phyloP scores from a whole-genome alignment of 2,329 filamentous ascomycete species.

The Epichloe brachyelytri region DNA sequence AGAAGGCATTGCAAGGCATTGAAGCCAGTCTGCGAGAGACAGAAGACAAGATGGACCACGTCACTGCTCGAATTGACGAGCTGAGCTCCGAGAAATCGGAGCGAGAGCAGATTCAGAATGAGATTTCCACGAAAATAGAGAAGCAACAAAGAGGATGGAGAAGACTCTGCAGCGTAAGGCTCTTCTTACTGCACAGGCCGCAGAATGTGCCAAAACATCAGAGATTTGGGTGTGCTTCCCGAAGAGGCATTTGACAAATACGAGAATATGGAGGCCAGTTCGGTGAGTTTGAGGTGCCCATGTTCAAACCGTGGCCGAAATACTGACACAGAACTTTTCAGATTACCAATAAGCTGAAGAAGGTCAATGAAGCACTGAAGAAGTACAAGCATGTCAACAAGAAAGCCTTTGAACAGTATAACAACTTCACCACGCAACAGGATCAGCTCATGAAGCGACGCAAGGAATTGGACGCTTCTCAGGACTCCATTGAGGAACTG shows the following conservation, averaged over 20 bases:
- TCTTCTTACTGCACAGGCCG: constrained; percentile 60
- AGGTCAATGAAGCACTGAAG: constrained; percentile 84
- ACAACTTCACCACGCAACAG: constrained; percentile 86
- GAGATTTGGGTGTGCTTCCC: constrained; percentile 82
- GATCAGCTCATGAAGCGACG: constrained; percentile 76
- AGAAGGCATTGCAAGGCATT: constrained; percentile 53
- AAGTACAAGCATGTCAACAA: constrained; percentile 99
- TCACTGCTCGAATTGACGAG: constrained; percentile 37
- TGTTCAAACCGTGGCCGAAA: background rate
- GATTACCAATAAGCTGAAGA: constrained; percentile 62
- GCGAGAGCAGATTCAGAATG: constrained; percentile 60
- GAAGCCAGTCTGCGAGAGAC: constrained; percentile 58
- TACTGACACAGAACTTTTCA: constrained; percentile 15
- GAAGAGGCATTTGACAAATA: constrained; percentile 92
- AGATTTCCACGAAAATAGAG: constrained; percentile 65
- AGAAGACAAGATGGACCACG: constrained; percentile 54
- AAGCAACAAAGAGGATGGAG: constrained; percentile 78
- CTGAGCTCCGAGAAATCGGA: constrained; percentile 44
- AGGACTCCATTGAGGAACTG: constrained; percentile 79
- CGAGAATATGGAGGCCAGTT: constrained; percentile 65
- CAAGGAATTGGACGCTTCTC: constrained; percentile 74
- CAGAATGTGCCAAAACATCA: constrained; percentile 81
- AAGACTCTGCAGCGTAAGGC: constrained; percentile 85
- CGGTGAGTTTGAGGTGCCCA: constrained; percentile 34
- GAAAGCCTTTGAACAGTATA: constrained; percentile 98